Conservation (phyloP, 768 basidiomycete species). For the Arthromyces matolae region DNA sequence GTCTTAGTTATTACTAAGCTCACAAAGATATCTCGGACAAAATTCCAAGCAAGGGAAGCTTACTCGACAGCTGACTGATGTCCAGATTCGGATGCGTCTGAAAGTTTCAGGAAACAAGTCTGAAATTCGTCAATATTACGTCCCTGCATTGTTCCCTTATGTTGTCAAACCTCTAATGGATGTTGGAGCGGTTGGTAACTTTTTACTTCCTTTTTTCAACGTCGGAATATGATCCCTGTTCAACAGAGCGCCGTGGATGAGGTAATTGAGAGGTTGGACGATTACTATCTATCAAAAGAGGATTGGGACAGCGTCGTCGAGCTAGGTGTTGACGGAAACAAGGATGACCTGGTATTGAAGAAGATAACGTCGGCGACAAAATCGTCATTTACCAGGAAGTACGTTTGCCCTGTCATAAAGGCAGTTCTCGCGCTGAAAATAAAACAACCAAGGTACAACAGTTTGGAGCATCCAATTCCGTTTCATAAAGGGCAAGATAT, state of each 20-base stretch:
- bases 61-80: slow-evolving; percentile 74
- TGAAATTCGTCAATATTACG: slow-evolving; percentile 89
- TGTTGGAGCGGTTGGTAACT: slow-evolving; percentile 61
- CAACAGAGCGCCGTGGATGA: slow-evolving; percentile 74
- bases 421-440: not conserved
- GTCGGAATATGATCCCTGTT: not conserved
- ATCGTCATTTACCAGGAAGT: slow-evolving; percentile 83
- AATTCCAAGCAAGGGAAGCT: slow-evolving; percentile 92
- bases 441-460: slow-evolving; percentile 74
- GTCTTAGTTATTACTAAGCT: not conserved
- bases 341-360: slow-evolving; percentile 74
- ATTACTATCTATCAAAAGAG: slow-evolving; percentile 88
- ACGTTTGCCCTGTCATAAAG: slow-evolving; percentile 20
- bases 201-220: not conserved
- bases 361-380: slow-evolving; percentile 82
- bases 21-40: slow-evolving; percentile 87
- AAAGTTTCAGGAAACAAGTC: slow-evolving; percentile 86
- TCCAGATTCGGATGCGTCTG: slow-evolving; percentile 94
- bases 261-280: slow-evolving; percentile 87
- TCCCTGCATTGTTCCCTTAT: slow-evolving; percentile 82
- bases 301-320: slow-evolving; percentile 98
- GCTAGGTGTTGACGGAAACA: slow-evolving; percentile 80
- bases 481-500: slow-evolving; percentile 88
- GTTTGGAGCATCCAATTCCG: slow-evolving; percentile 85
- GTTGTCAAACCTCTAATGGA: slow-evolving; percentile 78